Conservation (phyloP, 176 grass and related monocot genomes). For the Lolium perenne region DNA sequence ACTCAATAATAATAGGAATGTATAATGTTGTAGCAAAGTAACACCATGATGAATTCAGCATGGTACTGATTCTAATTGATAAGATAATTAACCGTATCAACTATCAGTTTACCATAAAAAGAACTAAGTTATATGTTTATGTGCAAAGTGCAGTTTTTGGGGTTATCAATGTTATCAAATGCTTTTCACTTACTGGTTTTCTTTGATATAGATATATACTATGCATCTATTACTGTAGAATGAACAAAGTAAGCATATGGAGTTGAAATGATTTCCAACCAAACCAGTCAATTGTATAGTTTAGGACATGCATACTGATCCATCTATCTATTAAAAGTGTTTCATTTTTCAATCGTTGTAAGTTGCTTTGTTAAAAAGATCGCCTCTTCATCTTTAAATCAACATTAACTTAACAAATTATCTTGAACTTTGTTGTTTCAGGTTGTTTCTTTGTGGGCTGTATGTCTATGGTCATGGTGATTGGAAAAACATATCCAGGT, state of each 20-base stretch:
- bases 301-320: too few relatives aligned
- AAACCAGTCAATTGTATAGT: background rate
- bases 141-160: background rate
- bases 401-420: background rate
- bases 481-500: constrained; percentile 32
- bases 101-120: too few relatives aligned
- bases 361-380: background rate
- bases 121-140: too few relatives aligned
- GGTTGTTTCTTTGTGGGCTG: constrained; percentile 12
- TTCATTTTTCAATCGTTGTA: background rate
- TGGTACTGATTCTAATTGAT: too few relatives aligned
- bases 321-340: too few relatives aligned
- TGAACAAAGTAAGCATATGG: too few relatives aligned
- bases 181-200: background rate
- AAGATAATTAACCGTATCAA: too few relatives aligned
- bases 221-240: background rate
- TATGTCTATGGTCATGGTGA: background rate
- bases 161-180: background rate
- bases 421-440: background rate
- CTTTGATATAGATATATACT: background rate
- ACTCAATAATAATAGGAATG: background rate
- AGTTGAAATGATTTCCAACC: background rate
- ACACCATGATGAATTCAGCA: too few relatives aligned
- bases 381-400: background rate
- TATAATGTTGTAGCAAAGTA: background rate